These are phyloP conservation scores for Aspergillus panamensis DNA, from an alignment of 495 filamentous ascomycete species.

Conservation along the genomic window DNA sequence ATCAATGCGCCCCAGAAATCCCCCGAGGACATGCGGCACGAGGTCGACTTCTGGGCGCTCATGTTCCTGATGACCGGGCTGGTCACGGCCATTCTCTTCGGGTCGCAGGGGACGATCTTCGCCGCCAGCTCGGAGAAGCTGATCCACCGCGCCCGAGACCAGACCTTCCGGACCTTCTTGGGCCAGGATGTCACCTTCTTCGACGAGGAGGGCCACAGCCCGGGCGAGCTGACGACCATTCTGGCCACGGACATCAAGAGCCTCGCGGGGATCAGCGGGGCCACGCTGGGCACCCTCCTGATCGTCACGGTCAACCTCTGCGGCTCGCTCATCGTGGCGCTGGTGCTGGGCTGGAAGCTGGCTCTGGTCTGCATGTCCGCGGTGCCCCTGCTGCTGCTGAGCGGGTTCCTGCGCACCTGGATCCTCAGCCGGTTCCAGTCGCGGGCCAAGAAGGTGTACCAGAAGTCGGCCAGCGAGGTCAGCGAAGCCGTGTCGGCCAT, in stretches of 20 bases:
- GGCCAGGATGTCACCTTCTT: slow-evolving; percentile 90
- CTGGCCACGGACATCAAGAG: slow-evolving; percentile 80
- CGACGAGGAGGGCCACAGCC: slow-evolving; percentile 74
- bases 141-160: slow-evolving; percentile 73
- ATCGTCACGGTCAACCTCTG: slow-evolving; percentile 70
- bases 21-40: slow-evolving; percentile 53
- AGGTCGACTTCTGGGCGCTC: slow-evolving; percentile 81
- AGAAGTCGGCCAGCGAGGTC: slow-evolving; percentile 72
- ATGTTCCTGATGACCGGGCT: slow-evolving; percentile 94
- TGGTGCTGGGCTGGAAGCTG: slow-evolving; percentile 84
- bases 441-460: slow-evolving; percentile 66
- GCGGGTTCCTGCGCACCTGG: slow-evolving; percentile 82
- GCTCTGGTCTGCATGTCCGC: slow-evolving; percentile 76
- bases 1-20: slow-evolving; percentile 49
- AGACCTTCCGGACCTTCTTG: slow-evolving; percentile 78
- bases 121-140: slow-evolving; percentile 80
- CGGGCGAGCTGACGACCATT: slow-evolving; percentile 77
- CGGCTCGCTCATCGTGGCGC: slow-evolving; percentile 59
- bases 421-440: slow-evolving; percentile 72
- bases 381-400: slow-evolving; percentile 70
- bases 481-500: slow-evolving; percentile 90
- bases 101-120: slow-evolving; percentile 67
- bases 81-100: slow-evolving; percentile 65
- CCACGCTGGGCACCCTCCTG: slow-evolving; percentile 76
- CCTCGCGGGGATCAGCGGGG: slow-evolving; percentile 74